Evolutionary conservation across 768 basidiomycete species (phyloP), one percentile per base, ranked within the genome.

Genomic region (Cystoderma amianthinum): DNA sequence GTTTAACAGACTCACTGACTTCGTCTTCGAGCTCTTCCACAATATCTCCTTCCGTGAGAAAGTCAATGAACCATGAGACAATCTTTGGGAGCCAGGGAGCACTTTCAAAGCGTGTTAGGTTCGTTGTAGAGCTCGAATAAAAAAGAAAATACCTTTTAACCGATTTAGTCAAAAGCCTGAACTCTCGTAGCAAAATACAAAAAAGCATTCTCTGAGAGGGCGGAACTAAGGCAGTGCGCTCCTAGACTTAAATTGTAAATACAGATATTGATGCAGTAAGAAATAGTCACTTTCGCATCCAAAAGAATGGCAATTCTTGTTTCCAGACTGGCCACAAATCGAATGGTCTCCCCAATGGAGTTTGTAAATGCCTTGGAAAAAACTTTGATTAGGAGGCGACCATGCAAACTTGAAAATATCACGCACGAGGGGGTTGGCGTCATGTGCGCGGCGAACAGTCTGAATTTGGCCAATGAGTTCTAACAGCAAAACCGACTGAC

Each of bases 131-230:
- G 38, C 15, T 21, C 25, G 22, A n/a, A n/a, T n/a, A 6, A 16
- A 11, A 38, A 18, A 17, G 13, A 19, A 55, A 78, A 32, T 57
- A 85, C 83, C 69, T 56, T 57, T 81, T 85, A 19, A 81, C 54
- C 1, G 83, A 84, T 37, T 75, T 68, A 1, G 77, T 80, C 4
- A 82, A 50, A 4, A 84, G 59, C 39, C 86, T 64, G 24, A 85
- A 72, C 51, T 85, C 80, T 2, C 75, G 66, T 38, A 88, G 74
- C 4, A 90, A 57, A 15, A 75, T 64, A 42, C 71, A 73, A 39
- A 84, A 69, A 17, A 88, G 60, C 37, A 78, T 60, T 22, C 83
- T 63, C 35, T 82, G 79, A 1, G 78, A 76, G 3, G 70, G 61
- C 1, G 84, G 74, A 4, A 83, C 54, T 13, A 68, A 50, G 9